Conservation (phyloP, 2,329 filamentous ascomycete genomes). For the Ceratocystis variospora region DNA sequence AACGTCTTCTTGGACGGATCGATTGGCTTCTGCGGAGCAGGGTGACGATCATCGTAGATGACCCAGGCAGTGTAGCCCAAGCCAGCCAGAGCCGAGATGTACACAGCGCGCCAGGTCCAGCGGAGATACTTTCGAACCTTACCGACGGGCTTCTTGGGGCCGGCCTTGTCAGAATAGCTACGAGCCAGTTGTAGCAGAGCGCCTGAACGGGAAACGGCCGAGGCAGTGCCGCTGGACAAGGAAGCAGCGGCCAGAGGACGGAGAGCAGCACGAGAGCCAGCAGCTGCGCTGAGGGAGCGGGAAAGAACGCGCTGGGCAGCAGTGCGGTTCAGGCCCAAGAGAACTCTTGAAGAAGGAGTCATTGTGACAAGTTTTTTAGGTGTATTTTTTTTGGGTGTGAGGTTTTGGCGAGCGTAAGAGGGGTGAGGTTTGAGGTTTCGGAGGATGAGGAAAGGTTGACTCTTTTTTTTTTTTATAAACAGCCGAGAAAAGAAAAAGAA, state of each 20-base stretch:
- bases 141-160: slow-evolving; percentile 37
- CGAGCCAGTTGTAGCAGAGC: slow-evolving; percentile 21
- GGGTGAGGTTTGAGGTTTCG: slow-evolving; percentile 10
- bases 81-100: slow-evolving; percentile 57
- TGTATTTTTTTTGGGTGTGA: background rate
- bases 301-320: slow-evolving; percentile 20
- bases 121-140: slow-evolving; percentile 56
- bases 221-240: slow-evolving; percentile 21
- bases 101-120: slow-evolving; percentile 73
- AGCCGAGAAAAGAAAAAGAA: slow-evolving; percentile 20
- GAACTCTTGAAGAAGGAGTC: slow-evolving; percentile 35
- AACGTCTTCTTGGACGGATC: slow-evolving; percentile 93
- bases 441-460: slow-evolving; percentile 15
- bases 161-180: slow-evolving; percentile 36
- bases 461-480: slow-evolving; percentile 6
- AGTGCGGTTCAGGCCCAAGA: slow-evolving; percentile 25
- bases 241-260: slow-evolving; percentile 24
- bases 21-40: slow-evolving; percentile 60
- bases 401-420: background rate
- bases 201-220: slow-evolving; percentile 21
- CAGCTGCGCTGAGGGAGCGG: slow-evolving; percentile 12
- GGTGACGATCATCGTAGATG: slow-evolving; percentile 72
- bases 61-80: slow-evolving; percentile 62
- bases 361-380: slow-evolving; percentile 23
- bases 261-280: slow-evolving; percentile 18